These are phyloP conservation scores for Aspergillus ochraceus DNA, from an alignment of 2,329 filamentous ascomycete species.

Conservation along the genomic window DNA sequence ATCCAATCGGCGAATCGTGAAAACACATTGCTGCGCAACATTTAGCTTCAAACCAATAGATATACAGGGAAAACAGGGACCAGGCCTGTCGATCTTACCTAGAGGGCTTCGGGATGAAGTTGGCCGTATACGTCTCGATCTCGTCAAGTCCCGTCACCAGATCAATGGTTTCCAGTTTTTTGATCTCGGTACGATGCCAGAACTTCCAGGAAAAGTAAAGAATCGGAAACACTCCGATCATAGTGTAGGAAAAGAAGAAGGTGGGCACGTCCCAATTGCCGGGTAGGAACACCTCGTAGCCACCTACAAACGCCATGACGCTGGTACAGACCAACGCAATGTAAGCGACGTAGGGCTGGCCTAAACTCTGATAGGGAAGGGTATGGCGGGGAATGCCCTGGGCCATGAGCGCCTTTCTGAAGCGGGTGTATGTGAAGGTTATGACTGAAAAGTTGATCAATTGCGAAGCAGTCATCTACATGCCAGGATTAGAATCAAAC, in stretches of 20 bases:
- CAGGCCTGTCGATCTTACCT: slow-evolving; percentile 44
- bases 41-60: slow-evolving; percentile 3
- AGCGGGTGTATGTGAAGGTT: slow-evolving; percentile 70
- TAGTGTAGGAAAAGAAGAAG: slow-evolving; percentile 77
- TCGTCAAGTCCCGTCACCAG: slow-evolving; percentile 62
- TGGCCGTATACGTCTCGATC: slow-evolving; percentile 67
- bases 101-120: slow-evolving; percentile 56
- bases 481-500: neutral
- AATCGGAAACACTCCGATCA: slow-evolving; percentile 69
- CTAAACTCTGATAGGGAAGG: slow-evolving; percentile 68
- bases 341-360: slow-evolving; percentile 72
- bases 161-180: slow-evolving; percentile 61
- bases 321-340: slow-evolving; percentile 63
- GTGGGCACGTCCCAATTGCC: slow-evolving; percentile 66
- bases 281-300: slow-evolving; percentile 74
- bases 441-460: slow-evolving; percentile 72
- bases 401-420: slow-evolving; percentile 66
- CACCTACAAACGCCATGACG: slow-evolving; percentile 72
- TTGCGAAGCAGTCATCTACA: slow-evolving; percentile 67
- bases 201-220: slow-evolving; percentile 73
- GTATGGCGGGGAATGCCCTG: slow-evolving; percentile 68
- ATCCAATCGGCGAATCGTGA: slow-evolving; percentile 22
- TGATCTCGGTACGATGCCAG: slow-evolving; percentile 61
- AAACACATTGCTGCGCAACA: slow-evolving; percentile 23
- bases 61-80: neutral